Conservation (phyloP, 441 rosid genomes). For the Biscutella auriculata region DNA sequence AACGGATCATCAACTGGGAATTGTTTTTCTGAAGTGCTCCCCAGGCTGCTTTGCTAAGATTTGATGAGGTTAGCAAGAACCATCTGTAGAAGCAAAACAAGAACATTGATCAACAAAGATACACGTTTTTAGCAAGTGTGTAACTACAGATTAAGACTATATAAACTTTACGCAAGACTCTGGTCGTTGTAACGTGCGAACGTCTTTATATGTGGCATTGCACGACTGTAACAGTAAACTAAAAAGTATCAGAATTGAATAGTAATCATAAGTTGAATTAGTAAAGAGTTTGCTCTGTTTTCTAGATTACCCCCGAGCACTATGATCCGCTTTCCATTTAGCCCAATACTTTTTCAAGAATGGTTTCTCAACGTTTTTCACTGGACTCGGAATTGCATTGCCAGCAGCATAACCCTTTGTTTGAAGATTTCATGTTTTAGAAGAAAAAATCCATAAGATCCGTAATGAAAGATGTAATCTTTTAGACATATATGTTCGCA, state of each 20-base stretch:
- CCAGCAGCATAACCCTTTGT: conserved; percentile 85
- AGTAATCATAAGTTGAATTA: background rate
- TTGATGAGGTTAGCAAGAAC: conserved; percentile 80
- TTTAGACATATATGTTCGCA: conserved; percentile 5
- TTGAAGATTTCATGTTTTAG: conserved; percentile 10
- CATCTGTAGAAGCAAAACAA: conserved; percentile 37
- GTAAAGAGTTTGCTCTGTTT: background rate
- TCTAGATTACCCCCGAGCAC: conserved; percentile 53
- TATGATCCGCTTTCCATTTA: conserved; percentile 77
- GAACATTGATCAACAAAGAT: conserved; percentile 7
- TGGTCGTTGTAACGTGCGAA: conserved; percentile 70
- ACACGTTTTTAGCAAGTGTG: background rate
- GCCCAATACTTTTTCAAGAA: conserved; percentile 86
- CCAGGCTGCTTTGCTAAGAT: conserved; percentile 98
- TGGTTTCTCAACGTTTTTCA: conserved; percentile 75
- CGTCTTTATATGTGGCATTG: conserved; percentile 96
- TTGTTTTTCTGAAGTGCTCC: conserved; percentile 89
- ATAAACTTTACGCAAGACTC: conserved; percentile 63
- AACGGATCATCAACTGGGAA: conserved; percentile 89
- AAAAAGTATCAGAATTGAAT: conserved; percentile 8
- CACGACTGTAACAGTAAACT: conserved; percentile 50
- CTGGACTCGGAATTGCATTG: conserved; percentile 77
- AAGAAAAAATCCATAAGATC: background rate
- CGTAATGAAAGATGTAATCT: background rate
- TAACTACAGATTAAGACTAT: conserved; percentile 1